These are phyloP conservation scores for Botrytis aclada DNA, from an alignment of 2,329 filamentous ascomycete species.

Conservation along the genomic window DNA sequence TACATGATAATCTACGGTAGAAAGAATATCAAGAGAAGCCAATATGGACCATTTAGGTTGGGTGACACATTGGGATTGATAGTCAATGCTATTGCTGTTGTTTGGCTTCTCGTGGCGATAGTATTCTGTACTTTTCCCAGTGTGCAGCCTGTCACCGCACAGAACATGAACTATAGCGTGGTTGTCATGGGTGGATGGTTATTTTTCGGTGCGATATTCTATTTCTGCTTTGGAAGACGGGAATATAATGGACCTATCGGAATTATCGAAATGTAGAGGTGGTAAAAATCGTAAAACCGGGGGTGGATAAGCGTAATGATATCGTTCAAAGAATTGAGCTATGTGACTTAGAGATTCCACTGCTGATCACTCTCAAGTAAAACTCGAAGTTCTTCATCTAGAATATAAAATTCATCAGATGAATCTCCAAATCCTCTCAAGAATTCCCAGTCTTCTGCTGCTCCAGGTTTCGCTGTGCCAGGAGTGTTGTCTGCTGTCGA, in stretches of 20 bases:
- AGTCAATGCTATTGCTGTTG: slow-evolving; percentile 43
- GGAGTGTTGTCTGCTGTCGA: neutral
- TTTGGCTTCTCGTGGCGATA: slow-evolving; percentile 46
- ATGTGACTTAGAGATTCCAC: slow-evolving; percentile 16
- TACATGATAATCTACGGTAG: slow-evolving; percentile 42
- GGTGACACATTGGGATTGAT: slow-evolving; percentile 36
- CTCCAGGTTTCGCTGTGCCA: neutral
- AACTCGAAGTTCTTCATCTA: slow-evolving; percentile 34
- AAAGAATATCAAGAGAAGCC: slow-evolving; percentile 27
- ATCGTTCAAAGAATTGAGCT: neutral
- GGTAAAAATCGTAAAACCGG: neutral
- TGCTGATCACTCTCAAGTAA: slow-evolving; percentile 28
- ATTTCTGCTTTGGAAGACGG: slow-evolving; percentile 32
- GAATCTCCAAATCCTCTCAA: slow-evolving; percentile 34
- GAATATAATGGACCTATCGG: slow-evolving; percentile 33
- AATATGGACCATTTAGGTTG: slow-evolving; percentile 37
- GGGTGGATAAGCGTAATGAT: neutral
- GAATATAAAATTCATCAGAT: slow-evolving; percentile 34
- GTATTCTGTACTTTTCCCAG: slow-evolving; percentile 47
- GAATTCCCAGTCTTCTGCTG: slow-evolving; percentile 33
- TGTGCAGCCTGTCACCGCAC: slow-evolving; percentile 41
- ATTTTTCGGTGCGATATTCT: slow-evolving; percentile 39
- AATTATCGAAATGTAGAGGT: slow-evolving; percentile 1
- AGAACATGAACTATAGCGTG: slow-evolving; percentile 48
- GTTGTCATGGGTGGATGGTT: slow-evolving; percentile 45